Conservation (phyloP, 495 filamentous ascomycete genomes). For the Penicillium simplicissimum region DNA sequence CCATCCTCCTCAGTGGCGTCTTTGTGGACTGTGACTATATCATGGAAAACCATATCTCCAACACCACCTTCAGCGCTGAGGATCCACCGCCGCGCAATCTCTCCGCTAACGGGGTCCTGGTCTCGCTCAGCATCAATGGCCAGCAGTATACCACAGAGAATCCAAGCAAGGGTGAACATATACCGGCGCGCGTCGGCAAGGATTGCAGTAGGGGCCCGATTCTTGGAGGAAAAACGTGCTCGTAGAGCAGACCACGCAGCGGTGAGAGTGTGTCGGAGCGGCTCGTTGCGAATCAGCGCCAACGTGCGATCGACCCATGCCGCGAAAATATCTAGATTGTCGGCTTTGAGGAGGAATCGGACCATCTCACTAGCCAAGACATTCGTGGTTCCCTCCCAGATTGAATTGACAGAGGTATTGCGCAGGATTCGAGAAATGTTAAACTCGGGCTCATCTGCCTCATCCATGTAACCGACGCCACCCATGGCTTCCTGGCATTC, state of each 20-base stretch:
- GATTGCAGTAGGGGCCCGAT: constrained; percentile 14
- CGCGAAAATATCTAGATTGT: constrained; percentile 41
- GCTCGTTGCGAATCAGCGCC: constrained; percentile 15
- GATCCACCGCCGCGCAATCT: constrained; percentile 40
- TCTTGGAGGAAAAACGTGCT: constrained; percentile 14
- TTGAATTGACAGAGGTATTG: constrained; percentile 63
- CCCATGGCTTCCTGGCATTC: constrained; percentile 71
- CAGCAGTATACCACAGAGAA: constrained; percentile 32
- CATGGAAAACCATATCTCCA: constrained; percentile 33
- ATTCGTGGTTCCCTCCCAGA: constrained; percentile 79
- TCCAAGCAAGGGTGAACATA: constrained; percentile 42
- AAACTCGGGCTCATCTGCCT: constrained; percentile 48
- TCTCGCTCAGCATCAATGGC: constrained; percentile 36
- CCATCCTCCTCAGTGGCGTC: background rate
- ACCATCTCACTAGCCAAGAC: constrained; percentile 65
- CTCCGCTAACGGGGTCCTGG: constrained; percentile 27
- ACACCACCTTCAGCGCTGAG: constrained; percentile 31
- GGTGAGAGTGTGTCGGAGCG: constrained; percentile 16
- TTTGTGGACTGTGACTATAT: constrained; percentile 23
- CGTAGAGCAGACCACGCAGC: constrained; percentile 22
- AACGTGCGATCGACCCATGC: constrained; percentile 46
- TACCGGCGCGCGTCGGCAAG: constrained; percentile 37
- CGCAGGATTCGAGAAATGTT: constrained; percentile 67
- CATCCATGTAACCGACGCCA: constrained; percentile 73
- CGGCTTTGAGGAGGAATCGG: constrained; percentile 51